Percentiles rank a stretch among this genome's conserved stretches.
Evolutionary conservation across 495 filamentous ascomycete genomes (phyloP).

Genomic region (Aspergillus taichungensis): DNA sequence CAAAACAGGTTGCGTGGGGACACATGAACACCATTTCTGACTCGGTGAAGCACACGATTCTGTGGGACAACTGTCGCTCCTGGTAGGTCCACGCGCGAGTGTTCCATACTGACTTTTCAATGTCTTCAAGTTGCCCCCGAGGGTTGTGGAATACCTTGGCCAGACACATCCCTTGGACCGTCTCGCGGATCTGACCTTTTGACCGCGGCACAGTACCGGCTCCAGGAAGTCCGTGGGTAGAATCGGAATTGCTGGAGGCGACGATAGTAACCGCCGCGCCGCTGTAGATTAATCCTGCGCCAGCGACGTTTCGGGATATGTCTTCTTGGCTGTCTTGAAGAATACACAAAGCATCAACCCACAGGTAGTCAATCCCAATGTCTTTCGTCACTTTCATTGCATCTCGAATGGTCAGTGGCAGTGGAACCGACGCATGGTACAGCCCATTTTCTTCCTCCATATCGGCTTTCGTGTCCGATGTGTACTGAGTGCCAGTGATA

Average conservation of each 20-base stretch:
- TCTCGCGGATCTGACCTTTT: background rate
- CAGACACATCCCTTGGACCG: background rate
- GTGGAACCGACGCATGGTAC: background rate
- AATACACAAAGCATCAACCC: background rate
- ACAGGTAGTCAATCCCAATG: background rate
- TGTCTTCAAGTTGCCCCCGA: no score
- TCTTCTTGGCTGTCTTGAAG: background rate
- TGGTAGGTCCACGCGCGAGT: constrained; percentile 31
- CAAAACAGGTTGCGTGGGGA: background rate
- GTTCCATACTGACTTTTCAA: constrained; percentile 14
- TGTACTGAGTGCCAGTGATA: background rate
- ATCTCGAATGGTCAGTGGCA: background rate
- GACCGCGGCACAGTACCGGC: background rate
- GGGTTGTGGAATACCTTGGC: no score
- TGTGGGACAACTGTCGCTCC: constrained; percentile 24
- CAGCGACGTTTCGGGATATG: background rate
- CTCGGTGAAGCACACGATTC: constrained; percentile 19
- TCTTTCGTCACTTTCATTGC: background rate
- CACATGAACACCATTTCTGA: constrained; percentile 21
- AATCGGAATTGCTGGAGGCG: background rate
- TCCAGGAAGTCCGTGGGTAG: background rate
- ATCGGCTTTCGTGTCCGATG: background rate
- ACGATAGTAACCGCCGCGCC: background rate
- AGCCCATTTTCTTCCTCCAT: background rate
- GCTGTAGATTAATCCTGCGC: background rate